Percentiles rank a stretch among this genome's conserved stretches.
phyloP scores from a whole-genome alignment of 208 protist species.

The Strigomonas galati region DNA sequence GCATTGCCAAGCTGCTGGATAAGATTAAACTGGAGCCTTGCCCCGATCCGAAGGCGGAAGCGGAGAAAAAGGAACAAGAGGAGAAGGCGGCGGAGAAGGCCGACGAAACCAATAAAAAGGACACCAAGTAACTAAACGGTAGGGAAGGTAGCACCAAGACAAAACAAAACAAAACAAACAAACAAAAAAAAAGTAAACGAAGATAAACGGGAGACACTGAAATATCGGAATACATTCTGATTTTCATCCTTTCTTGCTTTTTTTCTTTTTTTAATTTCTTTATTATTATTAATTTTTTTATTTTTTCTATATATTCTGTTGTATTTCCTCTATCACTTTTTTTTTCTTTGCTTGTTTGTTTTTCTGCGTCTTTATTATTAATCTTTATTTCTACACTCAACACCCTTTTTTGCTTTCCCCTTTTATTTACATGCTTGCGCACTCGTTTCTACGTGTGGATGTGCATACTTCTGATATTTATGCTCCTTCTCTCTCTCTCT shows the following conservation, averaged over 20 bases:
- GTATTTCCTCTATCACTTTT: background rate
- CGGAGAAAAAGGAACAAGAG: background rate
- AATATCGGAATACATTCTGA: background rate
- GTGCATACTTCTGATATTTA: background rate
- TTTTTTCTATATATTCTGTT: background rate
- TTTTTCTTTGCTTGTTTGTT: background rate
- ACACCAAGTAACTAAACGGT: background rate
- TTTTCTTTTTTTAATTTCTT: constrained; percentile 1
- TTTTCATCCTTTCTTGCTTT: background rate
- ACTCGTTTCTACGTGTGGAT: background rate
- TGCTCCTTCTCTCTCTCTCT: background rate
- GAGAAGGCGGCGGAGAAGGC: background rate
- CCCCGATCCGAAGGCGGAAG: background rate
- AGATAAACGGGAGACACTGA: background rate
- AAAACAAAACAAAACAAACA: background rate
- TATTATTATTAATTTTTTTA: constrained; percentile 1
- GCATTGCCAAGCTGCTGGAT: background rate
- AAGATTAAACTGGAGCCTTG: background rate
- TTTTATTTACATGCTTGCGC: background rate
- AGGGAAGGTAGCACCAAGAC: background rate
- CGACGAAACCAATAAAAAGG: background rate
- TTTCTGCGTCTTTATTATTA: background rate
- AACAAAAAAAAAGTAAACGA: background rate
- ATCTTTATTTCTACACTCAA: background rate
- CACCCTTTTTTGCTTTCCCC: background rate